These are phyloP conservation scores for Cryptococcus deneoformans DNA, from an alignment of 1,284 basidiomycete genomes.

Conservation along the genomic window DNA sequence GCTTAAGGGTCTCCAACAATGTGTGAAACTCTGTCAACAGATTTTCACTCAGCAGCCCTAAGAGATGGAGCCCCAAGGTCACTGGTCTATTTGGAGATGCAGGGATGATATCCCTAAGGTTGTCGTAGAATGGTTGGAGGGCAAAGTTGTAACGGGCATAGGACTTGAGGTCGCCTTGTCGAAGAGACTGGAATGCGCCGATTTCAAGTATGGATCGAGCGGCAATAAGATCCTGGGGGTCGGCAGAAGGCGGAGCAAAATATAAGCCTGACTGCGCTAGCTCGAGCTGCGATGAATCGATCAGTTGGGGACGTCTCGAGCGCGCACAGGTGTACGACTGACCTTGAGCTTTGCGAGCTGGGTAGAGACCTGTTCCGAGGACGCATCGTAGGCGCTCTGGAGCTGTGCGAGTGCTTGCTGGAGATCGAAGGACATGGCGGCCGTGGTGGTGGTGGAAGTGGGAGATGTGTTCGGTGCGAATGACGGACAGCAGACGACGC, in stretches of 20 bases:
- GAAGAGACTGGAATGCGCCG: constrained; percentile 89
- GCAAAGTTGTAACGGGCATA: constrained; percentile 96
- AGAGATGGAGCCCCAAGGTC: constrained; percentile 88
- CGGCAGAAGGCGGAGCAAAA: constrained; percentile 44
- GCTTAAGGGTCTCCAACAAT: constrained; percentile 84
- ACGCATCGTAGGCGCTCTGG: constrained; percentile 32
- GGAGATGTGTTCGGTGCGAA: background rate
- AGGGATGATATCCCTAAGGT: constrained; percentile 71
- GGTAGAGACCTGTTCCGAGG: constrained; percentile 30
- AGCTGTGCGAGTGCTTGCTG: constrained; percentile 41
- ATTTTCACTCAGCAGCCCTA: constrained; percentile 92
- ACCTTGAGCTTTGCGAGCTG: constrained; percentile 44
- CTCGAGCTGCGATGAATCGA: constrained; percentile 36
- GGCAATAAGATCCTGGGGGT: constrained; percentile 41
- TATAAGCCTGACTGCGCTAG: constrained; percentile 48
- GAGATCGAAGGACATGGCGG: constrained; percentile 36
- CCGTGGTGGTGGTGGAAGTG: constrained; percentile 6
- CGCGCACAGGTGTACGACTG: constrained; percentile 1
- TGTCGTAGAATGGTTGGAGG: constrained; percentile 87
- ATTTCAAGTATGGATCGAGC: constrained; percentile 87
- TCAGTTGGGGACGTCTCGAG: background rate
- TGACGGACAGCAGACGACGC: constrained; percentile 4
- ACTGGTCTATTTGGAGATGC: constrained; percentile 82
- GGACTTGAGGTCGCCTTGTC: constrained; percentile 78
- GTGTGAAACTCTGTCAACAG: constrained; percentile 98